These are phyloP conservation scores for Wickerhamiella vanderwaltii DNA, from an alignment of 805 yeast species.

Conservation along the genomic window DNA sequence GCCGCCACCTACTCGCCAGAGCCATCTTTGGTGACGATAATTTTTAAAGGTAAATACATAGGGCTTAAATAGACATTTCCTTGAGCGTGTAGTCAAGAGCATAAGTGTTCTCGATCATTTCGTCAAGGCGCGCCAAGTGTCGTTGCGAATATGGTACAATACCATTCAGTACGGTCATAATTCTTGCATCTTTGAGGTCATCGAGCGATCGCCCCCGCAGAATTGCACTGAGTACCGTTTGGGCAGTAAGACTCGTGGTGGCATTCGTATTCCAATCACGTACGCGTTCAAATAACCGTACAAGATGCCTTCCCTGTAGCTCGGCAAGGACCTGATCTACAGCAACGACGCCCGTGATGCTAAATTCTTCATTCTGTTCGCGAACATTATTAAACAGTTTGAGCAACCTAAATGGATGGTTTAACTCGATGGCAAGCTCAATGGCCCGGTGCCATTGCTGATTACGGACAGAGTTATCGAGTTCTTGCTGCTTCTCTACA, in stretches of 20 bases:
- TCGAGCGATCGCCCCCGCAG: slow-evolving; percentile 44
- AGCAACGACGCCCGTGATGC: slow-evolving; percentile 43
- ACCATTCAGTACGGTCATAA: slow-evolving; percentile 56
- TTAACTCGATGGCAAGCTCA: slow-evolving; percentile 66
- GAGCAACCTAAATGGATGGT: slow-evolving; percentile 82
- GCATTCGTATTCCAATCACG: slow-evolving; percentile 95
- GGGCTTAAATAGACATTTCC: slow-evolving; percentile 34
- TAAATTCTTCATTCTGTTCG: slow-evolving; percentile 34
- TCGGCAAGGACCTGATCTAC: slow-evolving; percentile 52
- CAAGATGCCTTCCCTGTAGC: slow-evolving; percentile 48
- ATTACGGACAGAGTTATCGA: slow-evolving; percentile 57
- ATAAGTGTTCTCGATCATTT: slow-evolving; percentile 72
- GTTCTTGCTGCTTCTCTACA: slow-evolving; percentile 81
- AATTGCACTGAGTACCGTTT: slow-evolving; percentile 56
- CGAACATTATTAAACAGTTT: slow-evolving; percentile 56
- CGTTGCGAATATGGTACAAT: slow-evolving; percentile 81
- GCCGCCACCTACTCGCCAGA: slow-evolving; percentile 77
- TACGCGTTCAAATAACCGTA: slow-evolving; percentile 53
- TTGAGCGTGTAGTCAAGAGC: slow-evolving; percentile 72
- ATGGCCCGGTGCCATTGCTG: slow-evolving; percentile 86
- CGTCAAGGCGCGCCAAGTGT: slow-evolving; percentile 67
- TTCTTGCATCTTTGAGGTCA: slow-evolving; percentile 49
- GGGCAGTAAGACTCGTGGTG: slow-evolving; percentile 67
- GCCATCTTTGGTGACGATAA: slow-evolving; percentile 85
- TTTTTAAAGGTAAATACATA: slow-evolving; percentile 17